A percentile compares a stretch with the other conserved stretches of the same genome.
These are phyloP conservation scores for Trypanosoma vivax DNA, from an alignment of 208 protist genomes.

Conservation along the genomic window DNA sequence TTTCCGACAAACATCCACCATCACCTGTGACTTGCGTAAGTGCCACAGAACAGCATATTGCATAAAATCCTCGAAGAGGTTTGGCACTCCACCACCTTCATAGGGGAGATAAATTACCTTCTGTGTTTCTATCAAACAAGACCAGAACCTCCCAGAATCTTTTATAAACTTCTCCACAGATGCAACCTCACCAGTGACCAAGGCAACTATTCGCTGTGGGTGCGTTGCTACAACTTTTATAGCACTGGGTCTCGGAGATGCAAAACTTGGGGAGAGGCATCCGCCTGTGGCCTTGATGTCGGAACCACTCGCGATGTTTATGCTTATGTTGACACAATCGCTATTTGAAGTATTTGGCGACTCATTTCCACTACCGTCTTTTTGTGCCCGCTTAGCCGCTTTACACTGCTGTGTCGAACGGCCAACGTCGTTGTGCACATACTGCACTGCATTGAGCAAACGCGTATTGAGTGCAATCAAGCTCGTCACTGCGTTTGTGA, in stretches of 20 bases:
- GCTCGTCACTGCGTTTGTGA: slow-evolving; percentile 6
- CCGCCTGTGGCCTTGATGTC: too few relatives aligned
- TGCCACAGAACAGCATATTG: slow-evolving; percentile 44
- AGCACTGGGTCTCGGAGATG: slow-evolving; percentile 3
- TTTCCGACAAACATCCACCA: slow-evolving; percentile 32
- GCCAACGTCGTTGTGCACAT: slow-evolving; percentile 4
- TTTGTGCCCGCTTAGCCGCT: neutral
- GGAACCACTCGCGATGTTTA: neutral
- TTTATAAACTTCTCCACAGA: slow-evolving; percentile 19
- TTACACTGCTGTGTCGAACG: neutral
- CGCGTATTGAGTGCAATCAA: slow-evolving; percentile 14
- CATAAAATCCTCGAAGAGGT: slow-evolving; percentile 44
- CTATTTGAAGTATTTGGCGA: neutral
- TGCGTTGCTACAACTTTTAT: slow-evolving; percentile 8
- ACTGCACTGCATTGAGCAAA: slow-evolving; percentile 12
- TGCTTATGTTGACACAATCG: neutral
- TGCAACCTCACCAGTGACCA: slow-evolving; percentile 15
- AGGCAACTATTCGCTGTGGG: slow-evolving; percentile 10
- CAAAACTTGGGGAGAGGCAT: too few relatives aligned
- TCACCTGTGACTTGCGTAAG: slow-evolving; percentile 26
- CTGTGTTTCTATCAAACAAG: slow-evolving; percentile 23
- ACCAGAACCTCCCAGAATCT: slow-evolving; percentile 24
- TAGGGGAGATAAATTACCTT: slow-evolving; percentile 21
- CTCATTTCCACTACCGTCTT: slow-evolving; percentile 2
- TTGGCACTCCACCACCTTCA: slow-evolving; percentile 13